Evolutionary conservation across 176 grass and related monocot species (phyloP).

Genomic region (Puccinellia tenuiflora): DNA sequence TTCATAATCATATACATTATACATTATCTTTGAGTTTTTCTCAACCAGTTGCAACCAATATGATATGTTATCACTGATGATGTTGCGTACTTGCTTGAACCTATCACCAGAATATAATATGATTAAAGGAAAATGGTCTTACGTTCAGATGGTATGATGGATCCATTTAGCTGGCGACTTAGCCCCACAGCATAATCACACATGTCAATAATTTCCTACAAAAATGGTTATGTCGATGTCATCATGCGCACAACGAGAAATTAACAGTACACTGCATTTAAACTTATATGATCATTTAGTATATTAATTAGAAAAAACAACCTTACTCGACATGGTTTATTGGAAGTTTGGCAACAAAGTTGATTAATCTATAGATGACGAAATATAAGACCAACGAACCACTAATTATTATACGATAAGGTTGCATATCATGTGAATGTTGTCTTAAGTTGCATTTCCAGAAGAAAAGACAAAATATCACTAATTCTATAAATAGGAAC

Average conservation of each 20-base stretch:
- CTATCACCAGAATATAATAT: neutral
- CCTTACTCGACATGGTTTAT: neutral
- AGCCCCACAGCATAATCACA: conserved; percentile 99
- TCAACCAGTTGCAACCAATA: neutral
- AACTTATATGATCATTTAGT: neutral
- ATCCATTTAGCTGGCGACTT: conserved; percentile 95
- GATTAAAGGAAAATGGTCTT: conserved; percentile 23
- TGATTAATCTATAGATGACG: neutral
- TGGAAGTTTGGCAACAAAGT: neutral
- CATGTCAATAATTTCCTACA: conserved; percentile 99
- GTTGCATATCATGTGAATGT: neutral
- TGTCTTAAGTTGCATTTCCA: neutral
- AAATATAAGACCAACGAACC: neutral
- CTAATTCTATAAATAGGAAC: neutral
- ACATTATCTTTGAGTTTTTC: neutral
- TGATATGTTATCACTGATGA: conserved; percentile 5
- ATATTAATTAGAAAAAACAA: neutral
- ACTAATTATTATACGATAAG: neutral
- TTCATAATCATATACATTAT: neutral
- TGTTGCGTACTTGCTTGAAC: neutral
- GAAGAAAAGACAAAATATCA: neutral
- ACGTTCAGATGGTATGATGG: conserved; percentile 98
- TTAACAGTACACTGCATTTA: neutral
- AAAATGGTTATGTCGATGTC: neutral
- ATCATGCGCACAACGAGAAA: conserved; percentile 2